These are phyloP conservation scores for Hemisphaericaspora lyxosophila DNA, from an alignment of 1,139 yeast species.

Conservation along the genomic window DNA sequence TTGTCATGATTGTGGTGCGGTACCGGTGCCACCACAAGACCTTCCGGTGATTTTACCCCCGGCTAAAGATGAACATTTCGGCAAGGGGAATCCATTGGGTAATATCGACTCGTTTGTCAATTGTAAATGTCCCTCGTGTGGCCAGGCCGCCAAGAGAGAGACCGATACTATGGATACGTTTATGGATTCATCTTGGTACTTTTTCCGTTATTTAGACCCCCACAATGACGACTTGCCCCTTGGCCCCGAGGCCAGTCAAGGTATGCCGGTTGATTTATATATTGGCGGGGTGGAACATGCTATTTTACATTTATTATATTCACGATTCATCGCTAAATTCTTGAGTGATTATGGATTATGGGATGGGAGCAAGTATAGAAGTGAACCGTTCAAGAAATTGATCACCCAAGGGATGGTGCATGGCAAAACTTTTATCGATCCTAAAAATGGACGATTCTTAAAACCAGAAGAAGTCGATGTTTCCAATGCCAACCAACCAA, in stretches of 20 bases:
- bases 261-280: slow-evolving; percentile 85
- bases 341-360: slow-evolving; percentile 58
- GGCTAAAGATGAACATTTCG: slow-evolving; percentile 36
- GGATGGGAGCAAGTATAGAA: slow-evolving; percentile 42
- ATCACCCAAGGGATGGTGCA: slow-evolving; percentile 99
- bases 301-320: slow-evolving; percentile 80
- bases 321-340: slow-evolving; percentile 83
- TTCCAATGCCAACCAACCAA: slow-evolving; percentile 39
- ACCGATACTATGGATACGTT: slow-evolving; percentile 99
- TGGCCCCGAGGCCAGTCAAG: slow-evolving; percentile 46
- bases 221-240: slow-evolving; percentile 59
- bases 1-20: slow-evolving; percentile 81
- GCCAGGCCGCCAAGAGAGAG: slow-evolving; percentile 69
- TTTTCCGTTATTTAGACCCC: slow-evolving; percentile 79
- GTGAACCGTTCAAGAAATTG: slow-evolving; percentile 78
- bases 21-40: slow-evolving; percentile 83
- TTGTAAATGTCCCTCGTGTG: slow-evolving; percentile 79
- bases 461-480: slow-evolving; percentile 68
- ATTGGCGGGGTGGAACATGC: slow-evolving; percentile 98
- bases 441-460: slow-evolving; percentile 68
- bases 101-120: slow-evolving; percentile 68
- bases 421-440: slow-evolving; percentile 78
- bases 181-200: slow-evolving; percentile 97
- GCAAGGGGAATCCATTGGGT: slow-evolving; percentile 72
- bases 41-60: slow-evolving; percentile 81